Evolutionary conservation across 169 alveolate genomes (phyloP), one percentile per base, ranked within the genome.

Genomic region (Neospora caninum): DNA sequence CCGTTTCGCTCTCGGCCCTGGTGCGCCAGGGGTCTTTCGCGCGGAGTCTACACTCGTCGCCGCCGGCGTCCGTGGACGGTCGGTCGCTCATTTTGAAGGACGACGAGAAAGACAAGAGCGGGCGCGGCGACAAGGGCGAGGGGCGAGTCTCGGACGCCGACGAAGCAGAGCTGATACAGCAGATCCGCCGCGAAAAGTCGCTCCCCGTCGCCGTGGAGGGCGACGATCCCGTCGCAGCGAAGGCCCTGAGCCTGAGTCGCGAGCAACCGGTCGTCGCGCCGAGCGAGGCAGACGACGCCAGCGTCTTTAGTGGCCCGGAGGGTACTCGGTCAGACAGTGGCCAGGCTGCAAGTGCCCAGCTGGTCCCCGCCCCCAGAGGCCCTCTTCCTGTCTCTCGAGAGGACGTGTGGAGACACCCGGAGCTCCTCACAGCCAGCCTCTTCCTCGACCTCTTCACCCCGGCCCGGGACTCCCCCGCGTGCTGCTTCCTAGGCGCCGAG

Each of bases 111-210:
- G 43, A n/a, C 41, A 16, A 78, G 86, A 4, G 86, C 1, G 31
- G 10, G n/a, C 27, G 27, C 49, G 34, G 82, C 6, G 82, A 18
- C 34, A 20, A 69, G 82, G 38, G 42, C 82, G 42, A 34, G 88
- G 88, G 88, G 36, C 43, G 36, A 80, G 88, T 16, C 4, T 20
- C 43, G 49, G 88, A 34, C 36, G 49, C 43, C 4, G 88, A 41
- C 88, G 53, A 34, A 6, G 89, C 34, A 36, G 67, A 25, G 53
- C 67, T 82, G 53, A 13, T 82, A 0, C 89, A 82, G 64, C 53
- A 42, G 67, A 38, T 82, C 4, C 53, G 89, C 7, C n/a, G 89
- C n/a, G 89, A 82, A 29, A 82, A 82, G 89, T 82, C 89, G 53
- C 67, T 82, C 67, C 89, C 89, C 27, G 89, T 82, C 67, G 41